Evolutionary conservation across 768 basidiomycete genomes (phyloP).

Genomic region (Filobasidium wieringae): DNA sequence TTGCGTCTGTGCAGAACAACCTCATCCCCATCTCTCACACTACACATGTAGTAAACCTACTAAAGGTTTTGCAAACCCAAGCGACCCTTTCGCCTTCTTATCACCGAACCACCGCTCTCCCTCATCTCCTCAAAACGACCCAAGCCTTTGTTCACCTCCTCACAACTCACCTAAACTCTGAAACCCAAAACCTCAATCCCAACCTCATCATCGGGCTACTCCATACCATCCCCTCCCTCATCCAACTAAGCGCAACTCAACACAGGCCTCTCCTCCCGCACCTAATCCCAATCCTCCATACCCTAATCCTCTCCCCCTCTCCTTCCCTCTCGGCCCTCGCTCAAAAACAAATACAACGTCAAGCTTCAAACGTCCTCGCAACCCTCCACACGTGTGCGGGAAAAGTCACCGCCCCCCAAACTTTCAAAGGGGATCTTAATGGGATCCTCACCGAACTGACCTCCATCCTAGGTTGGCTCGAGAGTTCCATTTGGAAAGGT

Average conservation of each 20-base stretch:
- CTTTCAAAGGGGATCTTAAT: slow-evolving; percentile 3
- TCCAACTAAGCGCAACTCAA: slow-evolving; percentile 30
- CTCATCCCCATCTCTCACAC: not conserved
- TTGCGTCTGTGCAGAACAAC: not conserved
- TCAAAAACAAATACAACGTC: not conserved
- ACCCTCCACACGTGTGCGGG: slow-evolving; percentile 16
- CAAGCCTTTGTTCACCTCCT: slow-evolving; percentile 15
- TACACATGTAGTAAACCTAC: not conserved
- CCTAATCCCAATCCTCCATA: slow-evolving; percentile 20
- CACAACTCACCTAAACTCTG: slow-evolving; percentile 28
- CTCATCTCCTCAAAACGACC: slow-evolving; percentile 10
- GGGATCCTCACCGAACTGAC: not conserved
- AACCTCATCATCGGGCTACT: slow-evolving; percentile 14
- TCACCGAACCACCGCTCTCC: not conserved
- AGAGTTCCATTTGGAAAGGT: no score
- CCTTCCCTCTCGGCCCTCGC: not conserved
- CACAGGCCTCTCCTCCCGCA: slow-evolving; percentile 29
- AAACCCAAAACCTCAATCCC: not conserved
- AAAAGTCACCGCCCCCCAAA: slow-evolving; percentile 15
- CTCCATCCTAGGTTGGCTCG: no score
- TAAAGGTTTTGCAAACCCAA: not conserved
- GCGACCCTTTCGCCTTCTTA: not conserved
- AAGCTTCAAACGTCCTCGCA: slow-evolving; percentile 15
- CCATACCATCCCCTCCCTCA: slow-evolving; percentile 16
- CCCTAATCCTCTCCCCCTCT: slow-evolving; percentile 12